These are phyloP conservation scores for Cantharellus anzutake DNA, from an alignment of 768 basidiomycete species.

Conservation along the genomic window DNA sequence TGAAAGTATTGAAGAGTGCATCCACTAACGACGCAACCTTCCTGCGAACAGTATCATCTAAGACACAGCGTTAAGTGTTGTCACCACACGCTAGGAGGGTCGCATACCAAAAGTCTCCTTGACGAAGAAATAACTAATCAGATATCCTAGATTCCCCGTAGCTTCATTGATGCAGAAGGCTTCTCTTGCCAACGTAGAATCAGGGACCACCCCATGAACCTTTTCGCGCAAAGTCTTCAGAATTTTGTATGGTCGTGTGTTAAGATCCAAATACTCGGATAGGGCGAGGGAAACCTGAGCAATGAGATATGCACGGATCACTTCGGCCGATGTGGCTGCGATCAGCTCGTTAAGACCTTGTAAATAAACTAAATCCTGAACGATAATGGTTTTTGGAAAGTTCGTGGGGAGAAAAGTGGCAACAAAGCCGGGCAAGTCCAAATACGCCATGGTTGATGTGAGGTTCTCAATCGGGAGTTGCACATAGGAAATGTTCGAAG, in stretches of 20 bases:
- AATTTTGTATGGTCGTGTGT: conserved; percentile 64
- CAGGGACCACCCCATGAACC: conserved; percentile 71
- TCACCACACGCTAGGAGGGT: not conserved
- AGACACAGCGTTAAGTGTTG: not conserved
- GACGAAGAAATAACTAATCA: conserved; percentile 73
- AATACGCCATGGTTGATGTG: conserved; percentile 45
- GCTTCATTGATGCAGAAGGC: conserved; percentile 66
- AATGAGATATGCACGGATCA: conserved; percentile 76
- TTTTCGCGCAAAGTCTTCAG: conserved; percentile 49
- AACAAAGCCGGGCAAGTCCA: conserved; percentile 75
- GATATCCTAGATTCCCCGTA: conserved; percentile 65
- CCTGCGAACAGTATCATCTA: conserved; percentile 14
- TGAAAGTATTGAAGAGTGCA: conserved; percentile 74
- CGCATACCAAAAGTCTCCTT: conserved; percentile 54
- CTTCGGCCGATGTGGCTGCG: conserved; percentile 40
- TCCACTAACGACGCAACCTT: conserved; percentile 20
- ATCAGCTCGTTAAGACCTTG: conserved; percentile 49
- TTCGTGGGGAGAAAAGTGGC: conserved; percentile 62
- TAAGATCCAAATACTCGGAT: conserved; percentile 50
- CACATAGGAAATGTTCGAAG: conserved; percentile 66
- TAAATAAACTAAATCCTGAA: conserved; percentile 68
- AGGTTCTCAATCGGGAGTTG: conserved; percentile 37
- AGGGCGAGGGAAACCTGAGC: conserved; percentile 51
- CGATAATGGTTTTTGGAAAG: conserved; percentile 57
- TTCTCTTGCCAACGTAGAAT: conserved; percentile 61